Evolutionary conservation across 2,329 filamentous ascomycete genomes (phyloP).

Genomic region (Aspergillus unguis): DNA sequence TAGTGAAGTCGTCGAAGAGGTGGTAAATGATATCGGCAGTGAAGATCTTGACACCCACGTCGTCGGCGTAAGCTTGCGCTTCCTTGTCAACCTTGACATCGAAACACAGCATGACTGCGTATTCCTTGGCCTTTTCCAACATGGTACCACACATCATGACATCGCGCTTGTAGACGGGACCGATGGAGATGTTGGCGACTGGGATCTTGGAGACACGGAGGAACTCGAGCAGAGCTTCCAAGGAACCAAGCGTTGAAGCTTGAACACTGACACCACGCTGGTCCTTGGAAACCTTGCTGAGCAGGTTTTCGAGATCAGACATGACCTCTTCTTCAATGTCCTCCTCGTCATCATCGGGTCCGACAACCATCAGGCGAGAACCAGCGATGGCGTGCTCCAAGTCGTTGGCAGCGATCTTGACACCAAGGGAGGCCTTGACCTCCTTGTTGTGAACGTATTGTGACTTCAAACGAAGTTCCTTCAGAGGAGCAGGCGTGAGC

Average conservation of each 20-base stretch:
- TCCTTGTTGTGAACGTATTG: conserved; percentile 98
- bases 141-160: conserved; percentile 92
- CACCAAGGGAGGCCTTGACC: conserved; percentile 95
- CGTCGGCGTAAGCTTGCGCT: conserved; percentile 82
- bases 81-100: conserved; percentile 99
- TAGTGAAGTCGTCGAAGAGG: conserved; percentile 92
- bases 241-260: conserved; percentile 92
- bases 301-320: conserved; percentile 84
- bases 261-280: conserved; percentile 95
- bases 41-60: conserved; percentile 95
- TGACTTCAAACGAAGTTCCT: conserved; percentile 92
- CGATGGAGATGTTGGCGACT: conserved; percentile 94
- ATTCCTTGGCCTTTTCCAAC: conserved; percentile 92
- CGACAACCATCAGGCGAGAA: conserved; percentile 89
- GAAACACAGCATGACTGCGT: conserved; percentile 99
- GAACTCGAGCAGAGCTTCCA: conserved; percentile 96
- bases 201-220: conserved; percentile 94
- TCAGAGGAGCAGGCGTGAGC: conserved; percentile 86
- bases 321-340: conserved; percentile 96
- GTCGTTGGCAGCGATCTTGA: conserved; percentile 96
- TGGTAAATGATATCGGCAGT: conserved; percentile 99
- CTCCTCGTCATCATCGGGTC: conserved; percentile 92
- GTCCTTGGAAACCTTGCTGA: conserved; percentile 86
- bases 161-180: conserved; percentile 96
- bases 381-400: conserved; percentile 95